Conservation (phyloP, 192 early-diverging fungal species). For the Linderina pennispora region DNA sequence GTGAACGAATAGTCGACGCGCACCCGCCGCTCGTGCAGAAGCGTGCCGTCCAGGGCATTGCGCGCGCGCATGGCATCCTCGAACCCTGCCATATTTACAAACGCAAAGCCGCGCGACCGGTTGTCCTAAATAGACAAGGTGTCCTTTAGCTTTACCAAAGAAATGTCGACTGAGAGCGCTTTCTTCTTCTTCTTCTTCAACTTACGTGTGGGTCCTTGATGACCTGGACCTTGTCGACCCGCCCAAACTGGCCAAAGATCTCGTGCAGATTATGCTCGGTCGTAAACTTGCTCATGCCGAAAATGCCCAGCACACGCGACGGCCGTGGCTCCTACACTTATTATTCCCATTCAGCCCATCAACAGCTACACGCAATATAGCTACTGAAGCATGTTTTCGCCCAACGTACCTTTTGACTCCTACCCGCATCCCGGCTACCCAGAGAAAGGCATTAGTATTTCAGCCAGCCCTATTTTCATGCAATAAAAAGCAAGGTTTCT, state of each 20-base stretch:
- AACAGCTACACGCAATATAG: too few relatives aligned
- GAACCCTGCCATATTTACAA: conserved; percentile 33
- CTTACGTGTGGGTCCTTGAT: conserved; percentile 46
- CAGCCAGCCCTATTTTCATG: too few relatives aligned
- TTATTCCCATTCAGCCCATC: too few relatives aligned
- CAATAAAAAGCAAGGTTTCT: too few relatives aligned
- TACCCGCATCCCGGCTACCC: too few relatives aligned
- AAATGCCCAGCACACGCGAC: conserved; percentile 36
- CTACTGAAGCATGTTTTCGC: too few relatives aligned
- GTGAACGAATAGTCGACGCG: conserved; percentile 42
- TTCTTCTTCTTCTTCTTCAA: background rate
- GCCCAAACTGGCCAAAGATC: conserved; percentile 31
- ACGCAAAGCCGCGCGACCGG: conserved; percentile 37
- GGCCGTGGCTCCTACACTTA: conserved; percentile 17
- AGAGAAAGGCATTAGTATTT: too few relatives aligned
- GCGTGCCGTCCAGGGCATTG: conserved; percentile 11
- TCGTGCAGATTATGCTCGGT: conserved; percentile 27
- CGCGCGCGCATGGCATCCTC: conserved; percentile 28
- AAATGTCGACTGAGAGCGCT: too few relatives aligned
- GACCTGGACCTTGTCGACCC: conserved; percentile 26
- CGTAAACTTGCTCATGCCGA: conserved; percentile 48
- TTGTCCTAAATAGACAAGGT: too few relatives aligned
- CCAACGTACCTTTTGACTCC: too few relatives aligned
- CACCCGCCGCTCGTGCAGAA: conserved; percentile 33
- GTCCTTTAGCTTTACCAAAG: too few relatives aligned